Evolutionary conservation across 208 protist genomes (phyloP), one percentile per base, ranked within the genome.

Genomic region (Wallacemonas sp.): DNA sequence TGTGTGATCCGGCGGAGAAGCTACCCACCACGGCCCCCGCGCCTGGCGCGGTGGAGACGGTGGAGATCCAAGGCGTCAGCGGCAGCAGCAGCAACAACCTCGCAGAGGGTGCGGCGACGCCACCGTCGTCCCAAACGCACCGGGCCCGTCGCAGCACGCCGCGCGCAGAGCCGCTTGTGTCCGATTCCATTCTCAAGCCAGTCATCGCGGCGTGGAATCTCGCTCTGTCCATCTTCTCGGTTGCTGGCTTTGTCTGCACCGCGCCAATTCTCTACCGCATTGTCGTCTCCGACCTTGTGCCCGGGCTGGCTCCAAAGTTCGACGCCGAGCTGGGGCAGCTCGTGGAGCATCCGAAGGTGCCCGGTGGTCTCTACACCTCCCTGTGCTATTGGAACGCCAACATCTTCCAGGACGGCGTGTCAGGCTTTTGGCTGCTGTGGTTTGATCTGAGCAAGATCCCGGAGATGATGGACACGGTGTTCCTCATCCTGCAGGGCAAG

Each of bases 151-250:
- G 52, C 23, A 8, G 32, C 5, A 14, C 6, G 2, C 29, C 32
- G 26, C 52, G 19, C 4, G 29, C 52, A 2, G 30, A 34, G 52
- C 52, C 52, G 32, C 26, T 72, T 79, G 30, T 65, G 72, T 0
- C 16, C 57, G 11, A 14, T 5, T 34, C 26, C 16, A 39, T 65
- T 34, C 60, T 65, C 60, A 65, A 65, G 60, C 41, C 38, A 19
- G 14, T 83, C 26, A 78, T 90, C 30, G 77, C 80, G 24, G 14
- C 81, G 1, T 96, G 88, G 91, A 96, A 96, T 52, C 56, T 89
- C 11, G 65, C 85, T 24, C 80, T 96, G 27, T 77, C 85, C 27
- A 24, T 84, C 44, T 90, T 85, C 61, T 94, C 87, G 19, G 61
- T 76, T 4, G 56, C 75, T 1, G 86, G 86, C 30, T 76, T 81